These are phyloP conservation scores for Cercophora samala DNA, from an alignment of 495 filamentous ascomycete genomes.

Conservation along the genomic window DNA sequence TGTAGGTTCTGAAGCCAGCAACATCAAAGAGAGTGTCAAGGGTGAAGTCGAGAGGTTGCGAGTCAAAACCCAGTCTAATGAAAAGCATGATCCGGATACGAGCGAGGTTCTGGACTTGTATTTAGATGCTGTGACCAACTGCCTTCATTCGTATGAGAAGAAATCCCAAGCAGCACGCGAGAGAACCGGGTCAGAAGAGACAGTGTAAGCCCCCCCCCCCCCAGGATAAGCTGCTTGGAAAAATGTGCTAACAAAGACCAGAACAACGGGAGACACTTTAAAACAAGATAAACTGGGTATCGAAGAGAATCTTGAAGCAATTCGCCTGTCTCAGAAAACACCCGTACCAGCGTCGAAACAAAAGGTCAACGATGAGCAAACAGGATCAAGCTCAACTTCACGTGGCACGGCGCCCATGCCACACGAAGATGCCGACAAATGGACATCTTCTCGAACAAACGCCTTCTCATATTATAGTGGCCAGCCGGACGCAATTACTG, in stretches of 20 bases:
- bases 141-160: background rate
- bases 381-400: background rate
- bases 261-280: background rate
- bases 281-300: background rate
- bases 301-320: background rate
- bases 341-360: background rate
- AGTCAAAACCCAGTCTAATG: background rate
- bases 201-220: too few relatives aligned
- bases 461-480: conserved; percentile 6
- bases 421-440: conserved; percentile 4
- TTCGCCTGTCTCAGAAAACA: background rate
- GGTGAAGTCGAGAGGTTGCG: conserved; percentile 20
- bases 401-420: background rate
- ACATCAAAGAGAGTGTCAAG: conserved; percentile 7
- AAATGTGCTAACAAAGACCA: background rate
- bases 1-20: background rate
- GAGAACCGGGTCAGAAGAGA: background rate
- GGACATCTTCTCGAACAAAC: conserved; percentile 8
- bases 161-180: background rate
- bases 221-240: too few relatives aligned
- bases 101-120: conserved; percentile 16
- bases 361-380: background rate
- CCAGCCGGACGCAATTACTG: background rate
- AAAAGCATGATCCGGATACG: conserved; percentile 1
- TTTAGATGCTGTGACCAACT: conserved; percentile 17